Conservation (phyloP, 2,329 filamentous ascomycete genomes). For the Fusarium sp. region DNA sequence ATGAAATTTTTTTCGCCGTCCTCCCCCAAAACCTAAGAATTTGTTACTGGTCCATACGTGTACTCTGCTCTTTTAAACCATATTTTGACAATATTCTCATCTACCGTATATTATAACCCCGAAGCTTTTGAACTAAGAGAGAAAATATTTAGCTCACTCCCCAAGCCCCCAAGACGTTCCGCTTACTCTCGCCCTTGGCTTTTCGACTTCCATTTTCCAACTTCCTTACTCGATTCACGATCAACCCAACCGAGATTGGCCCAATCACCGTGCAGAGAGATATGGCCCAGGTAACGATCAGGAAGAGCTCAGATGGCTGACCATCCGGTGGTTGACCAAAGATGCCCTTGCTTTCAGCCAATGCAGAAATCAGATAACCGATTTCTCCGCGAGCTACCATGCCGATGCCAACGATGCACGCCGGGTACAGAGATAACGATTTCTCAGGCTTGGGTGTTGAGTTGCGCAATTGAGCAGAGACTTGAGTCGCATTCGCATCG, state of each 20-base stretch:
- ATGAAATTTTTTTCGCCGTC: too few species aligned
- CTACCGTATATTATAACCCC: too few species aligned
- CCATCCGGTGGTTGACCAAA: constrained; percentile 50
- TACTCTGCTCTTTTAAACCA: too few species aligned
- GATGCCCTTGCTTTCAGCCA: constrained; percentile 70
- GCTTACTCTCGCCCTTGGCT: constrained; percentile 8
- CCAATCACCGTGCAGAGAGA: constrained; percentile 69
- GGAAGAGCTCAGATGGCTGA: constrained; percentile 61
- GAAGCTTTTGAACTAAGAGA: too few species aligned
- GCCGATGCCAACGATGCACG: constrained; percentile 73
- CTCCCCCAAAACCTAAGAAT: too few species aligned
- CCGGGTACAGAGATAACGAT: constrained; percentile 76
- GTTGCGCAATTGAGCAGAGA: constrained; percentile 5
- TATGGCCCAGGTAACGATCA: constrained; percentile 70
- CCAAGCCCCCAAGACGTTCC: constrained; percentile 47
- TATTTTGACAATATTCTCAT: too few species aligned
- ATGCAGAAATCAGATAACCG: constrained; percentile 80
- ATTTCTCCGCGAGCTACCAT: constrained; percentile 88
- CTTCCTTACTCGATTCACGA: constrained; percentile 61
- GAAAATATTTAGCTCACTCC: constrained; percentile 29
- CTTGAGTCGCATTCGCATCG: background rate
- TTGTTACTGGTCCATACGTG: too few species aligned
- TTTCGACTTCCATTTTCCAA: constrained; percentile 31
- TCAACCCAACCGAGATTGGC: constrained; percentile 63
- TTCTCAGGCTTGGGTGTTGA: constrained; percentile 55